Evolutionary conservation across 345 rosid genomes (phyloP).

Genomic region (Hirschfeldia incana): DNA sequence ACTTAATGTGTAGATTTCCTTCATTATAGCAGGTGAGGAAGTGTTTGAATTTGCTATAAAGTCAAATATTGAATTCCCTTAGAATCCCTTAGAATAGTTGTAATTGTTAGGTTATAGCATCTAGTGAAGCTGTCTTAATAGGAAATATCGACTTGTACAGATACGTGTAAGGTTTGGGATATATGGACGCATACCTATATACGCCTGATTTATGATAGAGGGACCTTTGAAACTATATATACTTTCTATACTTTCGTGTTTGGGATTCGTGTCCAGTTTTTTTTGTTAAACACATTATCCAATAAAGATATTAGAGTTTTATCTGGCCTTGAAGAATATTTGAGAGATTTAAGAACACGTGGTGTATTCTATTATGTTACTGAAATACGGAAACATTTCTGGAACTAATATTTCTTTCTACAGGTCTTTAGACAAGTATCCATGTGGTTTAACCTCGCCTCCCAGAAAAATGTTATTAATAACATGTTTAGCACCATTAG

Average conservation of each 20-base stretch:
- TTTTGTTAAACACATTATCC: background rate
- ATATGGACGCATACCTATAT: conserved; percentile 7
- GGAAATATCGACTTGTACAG: background rate
- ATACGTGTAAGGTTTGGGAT: conserved; percentile 14
- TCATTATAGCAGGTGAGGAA: conserved; percentile 2
- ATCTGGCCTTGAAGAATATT: conserved; percentile 2
- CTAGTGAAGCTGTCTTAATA: conserved; percentile 1
- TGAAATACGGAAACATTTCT: background rate
- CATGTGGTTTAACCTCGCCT: conserved; percentile 86
- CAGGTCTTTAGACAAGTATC: conserved; percentile 89
- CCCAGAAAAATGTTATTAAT: conserved; percentile 61
- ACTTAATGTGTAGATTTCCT: background rate
- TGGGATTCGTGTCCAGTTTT: conserved; percentile 17
- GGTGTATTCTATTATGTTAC: conserved; percentile 5
- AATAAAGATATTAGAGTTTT: conserved; percentile 5
- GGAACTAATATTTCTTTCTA: conserved; percentile 30
- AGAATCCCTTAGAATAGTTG: background rate
- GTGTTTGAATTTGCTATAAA: conserved; percentile 7
- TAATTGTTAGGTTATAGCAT: conserved; percentile 10
- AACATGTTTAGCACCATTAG: conserved; percentile 71
- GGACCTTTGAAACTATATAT: conserved; percentile 2
- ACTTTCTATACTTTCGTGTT: background rate
- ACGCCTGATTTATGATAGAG: conserved; percentile 12
- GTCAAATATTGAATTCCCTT: conserved; percentile 6
- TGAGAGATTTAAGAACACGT: conserved; percentile 11